Base-by-base conservation (phyloP, 257 asterid species). In the Salvia rosmarinus region DNA sequence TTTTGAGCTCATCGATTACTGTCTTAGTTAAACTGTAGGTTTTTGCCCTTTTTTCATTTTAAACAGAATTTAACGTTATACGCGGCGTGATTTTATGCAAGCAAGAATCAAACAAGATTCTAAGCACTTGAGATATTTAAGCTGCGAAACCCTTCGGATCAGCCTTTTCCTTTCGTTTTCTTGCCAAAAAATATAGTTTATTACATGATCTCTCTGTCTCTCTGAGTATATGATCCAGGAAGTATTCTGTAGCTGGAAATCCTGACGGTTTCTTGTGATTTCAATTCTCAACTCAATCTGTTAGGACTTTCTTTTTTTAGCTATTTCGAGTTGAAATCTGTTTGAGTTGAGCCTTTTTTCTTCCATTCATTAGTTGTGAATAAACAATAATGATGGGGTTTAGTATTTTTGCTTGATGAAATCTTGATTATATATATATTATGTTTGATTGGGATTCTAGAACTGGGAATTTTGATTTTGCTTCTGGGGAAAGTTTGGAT, bases 181-280 rank as follows among this genome's bases (percentile, higher is more conserved):
- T 8, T 59, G 2, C 50, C 0, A 40, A 20, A 20, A 37, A 9
- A 25, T 32, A 39, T 14, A 32, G 44, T 68, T 72, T 4, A 20
- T 74, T 44, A 47, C 37, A 10, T 11, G 44, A 21, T 73, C 11
- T 62, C 39, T 39, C 19, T n/a, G 16, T 72, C 68, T 30, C 40
- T 61, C 39, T 25, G 5, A 19, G n/a, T n/a, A n/a, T 5, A 37
- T 65, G 62, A 60, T 69, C 61, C 66, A 23, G 16, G 16, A 65
- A 50, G 44, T 34, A 64, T 49, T 54, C 59, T 13, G 11, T 23
- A 14, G 51, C 25, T 47, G 20, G 35, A 50, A 37, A 52, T 47
- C 57, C 30, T 63, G 75, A 61, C 65, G 76, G 76, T 74, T 71
- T 34, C 68, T 35, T 61, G 14, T 39, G 42, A 14, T 13, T 55